Evolutionary conservation across 257 asterid genomes (phyloP).

Genomic region (Gentiana dahurica): DNA sequence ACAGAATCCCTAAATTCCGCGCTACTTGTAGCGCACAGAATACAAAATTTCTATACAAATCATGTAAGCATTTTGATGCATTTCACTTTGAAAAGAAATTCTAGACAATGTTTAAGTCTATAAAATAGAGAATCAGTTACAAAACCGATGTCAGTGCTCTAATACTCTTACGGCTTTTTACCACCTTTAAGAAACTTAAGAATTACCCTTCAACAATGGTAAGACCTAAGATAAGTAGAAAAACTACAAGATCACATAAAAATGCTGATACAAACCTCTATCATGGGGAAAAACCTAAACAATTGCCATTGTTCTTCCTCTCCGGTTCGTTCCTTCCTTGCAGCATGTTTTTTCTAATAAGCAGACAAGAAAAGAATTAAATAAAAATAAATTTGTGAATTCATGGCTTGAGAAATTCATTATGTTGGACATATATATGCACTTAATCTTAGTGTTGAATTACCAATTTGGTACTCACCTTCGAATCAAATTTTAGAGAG

Average conservation of each 20-base stretch:
- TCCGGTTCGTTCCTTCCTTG: slow-evolving; percentile 74
- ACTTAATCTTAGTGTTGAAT: neutral
- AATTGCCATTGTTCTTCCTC: slow-evolving; percentile 93
- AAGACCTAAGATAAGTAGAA: neutral
- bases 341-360: slow-evolving; percentile 66
- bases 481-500: slow-evolving; percentile 90
- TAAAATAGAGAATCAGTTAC: too few species aligned
- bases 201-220: neutral
- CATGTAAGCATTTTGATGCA: too few species aligned
- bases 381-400: slow-evolving; percentile 19
- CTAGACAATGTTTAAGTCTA: too few species aligned
- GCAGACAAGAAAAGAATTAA: slow-evolving; percentile 18
- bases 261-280: slow-evolving; percentile 50
- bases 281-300: slow-evolving; percentile 78
- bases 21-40: too few species aligned
- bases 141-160: too few species aligned
- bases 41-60: too few species aligned
- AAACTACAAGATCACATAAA: neutral
- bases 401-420: slow-evolving; percentile 10
- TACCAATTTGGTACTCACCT: slow-evolving; percentile 33
- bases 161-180: too few species aligned
- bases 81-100: too few species aligned
- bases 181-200: too few species aligned
- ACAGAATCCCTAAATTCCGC: too few species aligned
- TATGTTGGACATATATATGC: too few species aligned